These are phyloP conservation scores for Comarum palustre DNA, from an alignment of 306 rosid genomes.

Conservation along the genomic window DNA sequence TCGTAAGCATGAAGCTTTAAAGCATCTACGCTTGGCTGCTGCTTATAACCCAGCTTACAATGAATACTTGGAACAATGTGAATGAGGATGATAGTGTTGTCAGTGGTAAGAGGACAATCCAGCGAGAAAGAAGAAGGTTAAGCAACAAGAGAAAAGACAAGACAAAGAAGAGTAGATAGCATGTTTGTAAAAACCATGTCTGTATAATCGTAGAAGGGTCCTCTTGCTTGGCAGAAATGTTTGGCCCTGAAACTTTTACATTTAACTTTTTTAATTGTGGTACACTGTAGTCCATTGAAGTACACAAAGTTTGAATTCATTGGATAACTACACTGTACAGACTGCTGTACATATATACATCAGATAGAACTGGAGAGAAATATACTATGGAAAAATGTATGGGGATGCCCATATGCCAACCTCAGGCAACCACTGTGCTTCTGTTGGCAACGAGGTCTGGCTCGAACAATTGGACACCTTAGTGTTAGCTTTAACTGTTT, in stretches of 20 bases:
- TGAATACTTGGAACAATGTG: conserved; percentile 59
- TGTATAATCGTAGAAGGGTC: too few species aligned
- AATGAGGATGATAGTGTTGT: conserved; percentile 48
- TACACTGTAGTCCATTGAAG: neutral
- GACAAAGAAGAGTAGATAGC: too few species aligned
- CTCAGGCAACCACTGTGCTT: neutral
- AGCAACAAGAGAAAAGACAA: too few species aligned
- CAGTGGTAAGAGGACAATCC: conserved; percentile 9
- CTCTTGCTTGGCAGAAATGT: too few species aligned
- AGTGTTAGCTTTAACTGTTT: neutral
- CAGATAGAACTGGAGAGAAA: neutral
- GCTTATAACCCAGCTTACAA: conserved; percentile 60
- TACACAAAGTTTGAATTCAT: neutral
- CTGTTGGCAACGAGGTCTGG: neutral
- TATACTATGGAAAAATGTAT: neutral
- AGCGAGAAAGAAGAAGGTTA: too few species aligned
- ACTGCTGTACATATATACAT: neutral
- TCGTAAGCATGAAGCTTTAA: conserved; percentile 68
- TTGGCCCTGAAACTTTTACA: neutral
- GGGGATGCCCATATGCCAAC: neutral
- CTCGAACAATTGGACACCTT: neutral
- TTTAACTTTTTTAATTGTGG: neutral
- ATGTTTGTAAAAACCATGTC: too few species aligned
- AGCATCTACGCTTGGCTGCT: too few species aligned
- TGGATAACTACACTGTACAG: neutral